These are phyloP conservation scores for Blastobotrys ciferrii DNA, from an alignment of 1,139 yeast species.

Conservation along the genomic window DNA sequence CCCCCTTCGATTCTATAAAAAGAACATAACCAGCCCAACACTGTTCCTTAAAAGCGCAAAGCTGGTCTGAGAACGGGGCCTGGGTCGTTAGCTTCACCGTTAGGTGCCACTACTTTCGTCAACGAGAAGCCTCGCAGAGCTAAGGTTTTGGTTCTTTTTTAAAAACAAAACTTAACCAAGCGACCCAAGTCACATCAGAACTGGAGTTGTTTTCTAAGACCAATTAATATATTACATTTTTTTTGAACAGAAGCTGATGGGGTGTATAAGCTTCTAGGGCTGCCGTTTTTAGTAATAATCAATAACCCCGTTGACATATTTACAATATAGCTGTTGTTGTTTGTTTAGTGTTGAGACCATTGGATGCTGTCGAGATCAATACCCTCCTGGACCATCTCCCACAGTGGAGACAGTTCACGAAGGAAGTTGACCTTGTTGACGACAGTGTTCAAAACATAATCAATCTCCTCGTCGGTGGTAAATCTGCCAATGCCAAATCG, in stretches of 20 bases:
- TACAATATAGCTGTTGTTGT: not conserved
- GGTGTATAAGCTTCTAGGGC: not conserved
- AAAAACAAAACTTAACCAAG: no score
- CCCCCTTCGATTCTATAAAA: no score
- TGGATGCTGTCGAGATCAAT: slow-evolving; percentile 89
- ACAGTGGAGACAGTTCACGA: slow-evolving; percentile 89
- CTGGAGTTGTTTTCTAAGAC: no score
- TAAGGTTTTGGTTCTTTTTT: no score
- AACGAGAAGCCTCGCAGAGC: no score
- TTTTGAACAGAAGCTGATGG: not conserved
- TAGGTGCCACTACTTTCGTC: no score
- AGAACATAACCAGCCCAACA: no score
- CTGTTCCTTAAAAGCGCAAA: no score
- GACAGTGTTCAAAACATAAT: slow-evolving; percentile 86
- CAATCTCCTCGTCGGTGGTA: slow-evolving; percentile 94
- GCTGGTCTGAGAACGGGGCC: no score
- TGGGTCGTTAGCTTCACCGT: no score
- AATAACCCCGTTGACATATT: not conserved
- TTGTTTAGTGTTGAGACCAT: slow-evolving; percentile 86
- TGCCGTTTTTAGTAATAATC: no score
- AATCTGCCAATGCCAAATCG: slow-evolving; percentile 97
- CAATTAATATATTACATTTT: not conserved
- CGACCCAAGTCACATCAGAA: no score
- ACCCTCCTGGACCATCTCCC: slow-evolving; percentile 99
- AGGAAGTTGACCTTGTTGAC: slow-evolving; percentile 85